Conservation (phyloP, 805 yeast genomes). For the Kuraishia borneana region DNA sequence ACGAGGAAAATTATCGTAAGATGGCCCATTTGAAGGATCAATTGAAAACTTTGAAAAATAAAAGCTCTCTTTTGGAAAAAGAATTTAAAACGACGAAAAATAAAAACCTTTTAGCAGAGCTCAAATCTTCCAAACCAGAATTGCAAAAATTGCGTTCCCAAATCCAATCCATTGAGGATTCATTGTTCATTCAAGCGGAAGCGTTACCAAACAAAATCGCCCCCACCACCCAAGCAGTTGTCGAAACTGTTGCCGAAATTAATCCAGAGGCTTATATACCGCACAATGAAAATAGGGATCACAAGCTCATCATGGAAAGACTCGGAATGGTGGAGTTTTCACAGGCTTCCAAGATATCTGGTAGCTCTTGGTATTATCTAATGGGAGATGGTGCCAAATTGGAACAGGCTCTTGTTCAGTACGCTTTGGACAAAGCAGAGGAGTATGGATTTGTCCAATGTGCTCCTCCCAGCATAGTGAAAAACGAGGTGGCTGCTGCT, state of each 20-base stretch:
- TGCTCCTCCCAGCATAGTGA: constrained; percentile 79
- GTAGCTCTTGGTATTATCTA: constrained; percentile 82
- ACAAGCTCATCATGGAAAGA: constrained; percentile 57
- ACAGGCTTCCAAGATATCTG: constrained; percentile 66
- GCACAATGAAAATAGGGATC: constrained; percentile 31
- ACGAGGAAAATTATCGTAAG: too few relatives aligned
- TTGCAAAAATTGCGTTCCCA: constrained; percentile 16
- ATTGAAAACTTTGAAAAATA: too few relatives aligned
- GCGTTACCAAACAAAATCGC: constrained; percentile 56
- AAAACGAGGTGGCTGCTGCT: constrained; percentile 65
- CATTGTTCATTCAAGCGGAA: constrained; percentile 29
- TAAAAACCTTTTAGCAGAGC: constrained; percentile 5
- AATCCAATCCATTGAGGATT: constrained; percentile 19
- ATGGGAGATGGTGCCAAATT: constrained; percentile 76
- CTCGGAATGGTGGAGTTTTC: constrained; percentile 60
- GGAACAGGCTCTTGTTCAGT: constrained; percentile 84
- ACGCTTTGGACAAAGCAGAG: constrained; percentile 59
- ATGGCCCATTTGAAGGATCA: too few relatives aligned
- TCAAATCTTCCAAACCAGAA: constrained; percentile 15
- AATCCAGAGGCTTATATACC: constrained; percentile 25
- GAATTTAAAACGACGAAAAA: constrained; percentile 5
- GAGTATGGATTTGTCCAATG: constrained; percentile 56
- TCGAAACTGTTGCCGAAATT: constrained; percentile 38
- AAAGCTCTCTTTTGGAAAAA: too few relatives aligned
- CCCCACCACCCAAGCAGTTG: constrained; percentile 28